phyloP scores from a whole-genome alignment of 2,329 filamentous ascomycete species.

The Alternaria atra region DNA sequence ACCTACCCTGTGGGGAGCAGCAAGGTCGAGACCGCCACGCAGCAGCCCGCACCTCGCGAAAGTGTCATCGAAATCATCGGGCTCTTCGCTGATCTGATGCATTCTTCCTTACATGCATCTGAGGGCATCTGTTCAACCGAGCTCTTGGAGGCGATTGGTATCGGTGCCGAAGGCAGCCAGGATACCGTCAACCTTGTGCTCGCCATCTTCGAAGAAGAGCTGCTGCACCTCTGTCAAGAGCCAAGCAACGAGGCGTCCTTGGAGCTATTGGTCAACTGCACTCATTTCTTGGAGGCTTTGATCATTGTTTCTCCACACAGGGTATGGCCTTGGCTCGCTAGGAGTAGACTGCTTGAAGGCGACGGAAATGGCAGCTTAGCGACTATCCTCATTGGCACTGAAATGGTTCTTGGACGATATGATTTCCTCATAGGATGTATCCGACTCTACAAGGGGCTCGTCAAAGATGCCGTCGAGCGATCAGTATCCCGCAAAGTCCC shows the following conservation, averaged over 20 bases:
- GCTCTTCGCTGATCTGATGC: constrained; percentile 75
- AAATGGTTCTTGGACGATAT: constrained; percentile 79
- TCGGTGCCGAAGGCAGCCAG: constrained; percentile 60
- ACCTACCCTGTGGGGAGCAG: constrained; percentile 69
- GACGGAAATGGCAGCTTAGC: constrained; percentile 80
- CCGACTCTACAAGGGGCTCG: constrained; percentile 75
- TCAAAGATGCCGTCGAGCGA: constrained; percentile 77
- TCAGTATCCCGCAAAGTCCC: constrained; percentile 71
- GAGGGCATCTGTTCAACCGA: constrained; percentile 39
- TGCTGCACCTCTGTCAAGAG: constrained; percentile 58
- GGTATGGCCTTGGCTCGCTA: constrained; percentile 88
- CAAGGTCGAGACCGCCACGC: constrained; percentile 56
- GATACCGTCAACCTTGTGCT: constrained; percentile 86
- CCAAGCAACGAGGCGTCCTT: constrained; percentile 71
- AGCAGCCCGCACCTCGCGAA: constrained; percentile 62
- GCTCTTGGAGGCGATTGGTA: constrained; percentile 40
- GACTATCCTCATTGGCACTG: constrained; percentile 80
- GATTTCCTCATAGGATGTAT: constrained; percentile 79
- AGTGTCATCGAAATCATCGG: constrained; percentile 77
- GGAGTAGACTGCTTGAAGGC: constrained; percentile 80
- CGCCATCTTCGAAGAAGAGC: constrained; percentile 80
- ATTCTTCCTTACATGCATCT: constrained; percentile 46
- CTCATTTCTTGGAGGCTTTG: constrained; percentile 80
- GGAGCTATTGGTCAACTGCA: constrained; percentile 75
- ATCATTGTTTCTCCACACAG: constrained; percentile 78